Evolutionary conservation across 139 green algal species (phyloP).

Genomic region (Asterochloris erici): DNA sequence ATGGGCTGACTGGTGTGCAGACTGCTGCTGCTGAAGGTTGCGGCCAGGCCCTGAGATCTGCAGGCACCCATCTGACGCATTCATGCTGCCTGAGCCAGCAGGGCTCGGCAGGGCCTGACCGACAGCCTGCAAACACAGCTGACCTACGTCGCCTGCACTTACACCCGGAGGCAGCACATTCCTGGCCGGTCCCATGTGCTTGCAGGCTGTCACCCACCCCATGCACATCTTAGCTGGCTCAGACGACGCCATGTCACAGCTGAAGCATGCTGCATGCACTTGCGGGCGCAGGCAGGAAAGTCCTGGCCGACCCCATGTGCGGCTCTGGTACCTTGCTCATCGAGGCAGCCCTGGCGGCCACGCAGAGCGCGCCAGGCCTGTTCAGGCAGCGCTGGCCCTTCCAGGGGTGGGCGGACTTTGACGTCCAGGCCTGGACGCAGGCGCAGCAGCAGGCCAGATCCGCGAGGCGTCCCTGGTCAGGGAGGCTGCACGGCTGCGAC

Average conservation of each 20-base stretch:
- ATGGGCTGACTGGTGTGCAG: too few relatives aligned
- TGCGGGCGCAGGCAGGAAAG: constrained; percentile 17
- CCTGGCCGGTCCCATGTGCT: not conserved
- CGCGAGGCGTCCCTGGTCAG: constrained; percentile 5
- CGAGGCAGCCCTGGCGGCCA: constrained; percentile 85
- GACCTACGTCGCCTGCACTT: not conserved
- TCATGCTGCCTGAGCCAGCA: too few relatives aligned
- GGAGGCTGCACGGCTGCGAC: constrained; percentile 65
- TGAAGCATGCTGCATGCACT: not conserved
- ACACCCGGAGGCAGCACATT: not conserved
- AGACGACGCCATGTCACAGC: not conserved
- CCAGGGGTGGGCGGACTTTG: constrained; percentile 61
- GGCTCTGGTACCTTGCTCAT: constrained; percentile 87
- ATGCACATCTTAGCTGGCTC: not conserved
- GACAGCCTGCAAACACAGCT: not conserved
- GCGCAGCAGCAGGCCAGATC: constrained; percentile 11
- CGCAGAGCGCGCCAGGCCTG: constrained; percentile 67
- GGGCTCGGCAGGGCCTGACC: too few relatives aligned
- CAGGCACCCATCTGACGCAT: too few relatives aligned
- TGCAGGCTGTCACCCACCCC: not conserved
- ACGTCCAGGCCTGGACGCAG: constrained; percentile 36
- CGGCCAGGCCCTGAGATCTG: too few relatives aligned
- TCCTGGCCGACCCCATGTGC: constrained; percentile 89
- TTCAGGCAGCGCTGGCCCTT: constrained; percentile 63
- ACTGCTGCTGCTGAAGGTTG: too few relatives aligned